Evolutionary conservation across 495 filamentous ascomycete genomes (phyloP).

Genomic region (Astrothelium subdiscretum): DNA sequence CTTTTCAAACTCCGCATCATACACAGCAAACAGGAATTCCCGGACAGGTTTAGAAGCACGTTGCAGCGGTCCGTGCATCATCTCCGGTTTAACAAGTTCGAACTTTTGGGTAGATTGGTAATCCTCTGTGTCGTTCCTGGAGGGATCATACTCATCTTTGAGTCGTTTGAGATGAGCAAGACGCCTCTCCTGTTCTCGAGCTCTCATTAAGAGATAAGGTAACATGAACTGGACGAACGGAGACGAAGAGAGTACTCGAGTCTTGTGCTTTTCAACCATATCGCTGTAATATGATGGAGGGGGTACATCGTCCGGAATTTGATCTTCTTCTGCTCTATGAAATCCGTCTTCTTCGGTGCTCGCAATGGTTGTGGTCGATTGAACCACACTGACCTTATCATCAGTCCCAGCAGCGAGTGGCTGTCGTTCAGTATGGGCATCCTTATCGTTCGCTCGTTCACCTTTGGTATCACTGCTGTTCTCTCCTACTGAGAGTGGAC

Average conservation of each 20-base stretch:
- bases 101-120: constrained; percentile 54
- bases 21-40: constrained; percentile 86
- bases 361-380: background rate
- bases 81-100: constrained; percentile 80
- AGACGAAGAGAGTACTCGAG: constrained; percentile 87
- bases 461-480: background rate
- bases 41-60: constrained; percentile 62
- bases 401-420: background rate
- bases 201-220: constrained; percentile 83
- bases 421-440: background rate
- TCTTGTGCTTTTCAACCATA: constrained; percentile 84
- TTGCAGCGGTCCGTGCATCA: constrained; percentile 73
- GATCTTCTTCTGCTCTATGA: constrained; percentile 15
- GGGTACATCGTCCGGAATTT: constrained; percentile 72
- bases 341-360: background rate
- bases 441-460: background rate
- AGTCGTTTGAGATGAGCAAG: constrained; percentile 68
- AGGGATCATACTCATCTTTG: constrained; percentile 56
- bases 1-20: constrained; percentile 93
- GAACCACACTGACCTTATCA: background rate
- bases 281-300: constrained; percentile 89
- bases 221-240: constrained; percentile 92
- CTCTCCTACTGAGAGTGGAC: background rate
- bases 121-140: constrained; percentile 27
- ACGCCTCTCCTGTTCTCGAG: constrained; percentile 78